phyloP scores from a whole-genome alignment of 1,284 basidiomycete species.

The Cystobasidiaceae sp. region DNA sequence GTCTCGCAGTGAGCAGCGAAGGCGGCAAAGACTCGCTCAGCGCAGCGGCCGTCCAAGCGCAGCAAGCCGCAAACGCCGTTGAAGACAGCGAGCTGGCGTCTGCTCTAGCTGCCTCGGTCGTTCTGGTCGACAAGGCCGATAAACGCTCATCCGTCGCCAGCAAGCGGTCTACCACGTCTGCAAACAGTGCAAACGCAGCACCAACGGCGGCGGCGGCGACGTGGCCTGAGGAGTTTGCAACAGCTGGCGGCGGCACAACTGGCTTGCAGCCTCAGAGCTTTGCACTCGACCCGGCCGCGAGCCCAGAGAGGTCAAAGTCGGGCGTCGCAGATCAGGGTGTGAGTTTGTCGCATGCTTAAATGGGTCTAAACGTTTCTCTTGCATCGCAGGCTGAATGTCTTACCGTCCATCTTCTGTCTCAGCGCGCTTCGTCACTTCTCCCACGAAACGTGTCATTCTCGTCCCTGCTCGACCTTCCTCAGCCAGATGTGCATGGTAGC shows the following conservation, averaged over 20 bases:
- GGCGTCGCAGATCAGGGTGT: background rate
- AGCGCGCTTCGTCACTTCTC: background rate
- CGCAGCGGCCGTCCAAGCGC: background rate
- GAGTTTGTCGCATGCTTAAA: too few relatives aligned
- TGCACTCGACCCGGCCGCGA: constrained; percentile 16
- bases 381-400: too few relatives aligned
- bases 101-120: constrained; percentile 11
- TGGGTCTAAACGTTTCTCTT: too few relatives aligned
- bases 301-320: background rate
- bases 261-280: constrained; percentile 16
- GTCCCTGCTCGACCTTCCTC: constrained; percentile 22
- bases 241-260: background rate
- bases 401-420: too few relatives aligned
- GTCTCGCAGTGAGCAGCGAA: background rate
- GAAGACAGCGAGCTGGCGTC: constrained; percentile 13
- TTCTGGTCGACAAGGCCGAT: background rate
- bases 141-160: background rate
- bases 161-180: constrained; percentile 3
- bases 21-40: background rate
- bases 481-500: background rate
- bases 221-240: constrained; percentile 14
- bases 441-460: constrained; percentile 28
- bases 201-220: background rate
- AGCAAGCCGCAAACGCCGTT: background rate
- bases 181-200: background rate